phyloP scores from a whole-genome alignment of 306 rosid species.

The Cercis canadensis region DNA sequence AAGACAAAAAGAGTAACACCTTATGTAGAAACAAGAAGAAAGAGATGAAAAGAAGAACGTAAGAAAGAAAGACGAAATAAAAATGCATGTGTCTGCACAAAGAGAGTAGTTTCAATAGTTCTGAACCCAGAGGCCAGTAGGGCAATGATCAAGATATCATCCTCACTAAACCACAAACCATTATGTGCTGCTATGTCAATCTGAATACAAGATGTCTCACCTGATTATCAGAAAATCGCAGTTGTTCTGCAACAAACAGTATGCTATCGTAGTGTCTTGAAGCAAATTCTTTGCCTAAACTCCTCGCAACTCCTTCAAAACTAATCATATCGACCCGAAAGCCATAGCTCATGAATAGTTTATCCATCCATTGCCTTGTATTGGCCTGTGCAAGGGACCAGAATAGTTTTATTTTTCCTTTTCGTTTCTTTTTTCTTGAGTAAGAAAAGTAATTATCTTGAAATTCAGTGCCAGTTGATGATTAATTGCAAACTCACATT shows the following conservation, averaged over 20 bases:
- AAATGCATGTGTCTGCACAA: neutral
- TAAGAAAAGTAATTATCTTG: constrained; percentile 6
- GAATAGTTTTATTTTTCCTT: constrained; percentile 10
- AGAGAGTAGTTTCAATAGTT: neutral
- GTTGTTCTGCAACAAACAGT: constrained; percentile 73
- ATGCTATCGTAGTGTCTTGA: constrained; percentile 43
- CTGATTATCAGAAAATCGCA: constrained; percentile 76
- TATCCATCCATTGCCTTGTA: constrained; percentile 62
- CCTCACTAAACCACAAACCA: neutral
- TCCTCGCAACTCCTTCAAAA: constrained; percentile 56
- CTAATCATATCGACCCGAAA: constrained; percentile 64
- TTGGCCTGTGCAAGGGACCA: constrained; percentile 48
- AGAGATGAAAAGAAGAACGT: neutral
- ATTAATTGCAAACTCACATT: constrained; percentile 53
- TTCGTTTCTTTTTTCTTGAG: neutral
- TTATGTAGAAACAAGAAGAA: neutral
- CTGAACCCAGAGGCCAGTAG: too few species aligned
- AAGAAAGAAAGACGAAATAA: neutral
- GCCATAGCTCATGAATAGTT: constrained; percentile 73
- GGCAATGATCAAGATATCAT: neutral
- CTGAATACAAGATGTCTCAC: constrained; percentile 35
- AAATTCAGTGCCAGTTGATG: neutral
- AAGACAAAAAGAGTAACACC: neutral
- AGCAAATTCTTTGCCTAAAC: constrained; percentile 54
- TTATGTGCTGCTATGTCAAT: neutral